Evolutionary conservation across 2,329 filamentous ascomycete species (phyloP).

Genomic region (Colletotrichum coccodes): DNA sequence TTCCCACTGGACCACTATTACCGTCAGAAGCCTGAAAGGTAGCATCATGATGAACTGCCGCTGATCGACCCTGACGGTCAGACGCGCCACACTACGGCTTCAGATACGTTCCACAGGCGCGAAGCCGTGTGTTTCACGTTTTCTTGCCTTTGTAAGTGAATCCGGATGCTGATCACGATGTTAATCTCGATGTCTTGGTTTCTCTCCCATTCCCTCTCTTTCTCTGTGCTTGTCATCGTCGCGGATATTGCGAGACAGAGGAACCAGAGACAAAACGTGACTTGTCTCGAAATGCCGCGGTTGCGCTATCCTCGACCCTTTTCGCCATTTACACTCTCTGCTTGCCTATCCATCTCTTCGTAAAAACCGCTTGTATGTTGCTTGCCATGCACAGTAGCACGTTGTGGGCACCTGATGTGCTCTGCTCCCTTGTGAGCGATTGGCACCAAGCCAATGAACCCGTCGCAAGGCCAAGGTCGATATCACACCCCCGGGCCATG

Average conservation of each 20-base stretch:
- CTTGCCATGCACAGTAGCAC: neutral
- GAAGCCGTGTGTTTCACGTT: constrained; percentile 24
- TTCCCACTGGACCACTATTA: neutral
- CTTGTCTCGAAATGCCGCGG: neutral
- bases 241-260: neutral
- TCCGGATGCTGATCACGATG: constrained; percentile 1
- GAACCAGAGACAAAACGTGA: neutral
- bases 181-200: neutral
- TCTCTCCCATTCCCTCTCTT: neutral
- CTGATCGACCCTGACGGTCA: neutral
- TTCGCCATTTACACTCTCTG: neutral
- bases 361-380: neutral
- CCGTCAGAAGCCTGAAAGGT: neutral
- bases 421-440: neutral
- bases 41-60: neutral
- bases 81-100: constrained; percentile 13
- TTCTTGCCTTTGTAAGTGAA: neutral
- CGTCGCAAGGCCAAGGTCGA: neutral
- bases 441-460: neutral
- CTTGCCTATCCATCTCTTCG: neutral
- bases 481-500: neutral
- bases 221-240: neutral
- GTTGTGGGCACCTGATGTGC: neutral
- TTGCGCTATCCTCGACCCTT: neutral
- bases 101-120: constrained; percentile 23